phyloP scores from a whole-genome alignment of 2,329 filamentous ascomycete species.

The Hypocrella siamensis region DNA sequence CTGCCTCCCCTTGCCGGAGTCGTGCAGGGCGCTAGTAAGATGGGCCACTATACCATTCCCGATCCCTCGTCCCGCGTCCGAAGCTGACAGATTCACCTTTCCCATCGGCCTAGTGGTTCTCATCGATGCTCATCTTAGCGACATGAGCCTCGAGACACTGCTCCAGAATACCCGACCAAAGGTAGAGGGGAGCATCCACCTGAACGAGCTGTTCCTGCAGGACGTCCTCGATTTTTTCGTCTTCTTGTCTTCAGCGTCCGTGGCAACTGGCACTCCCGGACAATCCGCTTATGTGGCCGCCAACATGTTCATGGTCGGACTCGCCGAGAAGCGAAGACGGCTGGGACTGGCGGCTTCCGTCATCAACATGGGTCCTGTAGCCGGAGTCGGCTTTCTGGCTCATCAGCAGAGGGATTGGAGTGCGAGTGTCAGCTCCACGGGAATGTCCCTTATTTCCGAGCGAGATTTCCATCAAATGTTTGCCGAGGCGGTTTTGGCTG shows the following conservation, averaged over 20 bases:
- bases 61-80: no score
- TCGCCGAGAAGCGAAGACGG: slow-evolving; percentile 11
- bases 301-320: slow-evolving; percentile 9
- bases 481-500: slow-evolving; percentile 11
- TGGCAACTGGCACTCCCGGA: slow-evolving; percentile 18
- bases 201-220: slow-evolving; percentile 14
- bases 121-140: slow-evolving; percentile 13
- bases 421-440: slow-evolving; percentile 1
- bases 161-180: slow-evolving; percentile 17
- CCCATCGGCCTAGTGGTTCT: slow-evolving; percentile 20
- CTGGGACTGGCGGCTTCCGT: slow-evolving; percentile 19
- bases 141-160: slow-evolving; percentile 15
- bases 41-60: no score
- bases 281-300: slow-evolving; percentile 22
- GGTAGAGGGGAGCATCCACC: slow-evolving; percentile 16
- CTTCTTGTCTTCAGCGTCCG: slow-evolving; percentile 20
- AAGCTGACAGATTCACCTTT: slow-evolving; percentile 10
- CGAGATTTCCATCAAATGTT: slow-evolving; percentile 14
- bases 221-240: slow-evolving; percentile 23
- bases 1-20: no score
- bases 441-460: slow-evolving; percentile 13
- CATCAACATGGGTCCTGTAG: slow-evolving; percentile 21
- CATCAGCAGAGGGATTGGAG: slow-evolving; percentile 3
- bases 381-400: slow-evolving; percentile 25
- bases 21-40: no score